Base-by-base conservation (phyloP, 805 yeast genomes). In the Lachancea cidri region DNA sequence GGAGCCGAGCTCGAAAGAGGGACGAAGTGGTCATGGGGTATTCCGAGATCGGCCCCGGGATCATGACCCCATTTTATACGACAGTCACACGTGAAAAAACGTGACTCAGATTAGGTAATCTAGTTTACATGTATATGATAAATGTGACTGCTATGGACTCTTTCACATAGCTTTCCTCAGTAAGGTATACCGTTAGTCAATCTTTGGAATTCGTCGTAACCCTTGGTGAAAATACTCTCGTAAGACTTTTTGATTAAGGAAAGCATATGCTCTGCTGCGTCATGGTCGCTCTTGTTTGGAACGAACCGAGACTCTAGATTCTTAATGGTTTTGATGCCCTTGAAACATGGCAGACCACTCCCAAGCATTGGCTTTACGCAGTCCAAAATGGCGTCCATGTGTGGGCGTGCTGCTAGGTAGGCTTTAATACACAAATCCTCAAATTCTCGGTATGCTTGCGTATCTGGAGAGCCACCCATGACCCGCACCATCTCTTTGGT, bases 161-260 rank as follows among this genome's bases (percentile, higher is more conserved):
- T 24, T n/a, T 7, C 14, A 29, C 33, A n/a, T n/a, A n/a, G n/a
- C n/a, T n/a, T n/a, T n/a, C n/a, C n/a, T 35, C 54, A 89, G 57
- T 89, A 91, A 14, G 98, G 98, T 62, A 93, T 93, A 44, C 99
- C 99, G 56, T 93, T 93, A 29, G 98, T 93, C 50, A 93, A 62
- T 55, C 95, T 73, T 66, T 93, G 99, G 79, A 93, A 93, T 67
- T 89, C 97, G 60, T 93, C 99, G 64, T 93, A 93, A 16, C 96
- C 98, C 58, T 82, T 85, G 27, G 98, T 93, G 57, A 83, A 87
- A 54, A 79, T 67, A 65, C 95, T 84, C 63, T 91, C 98, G 63
- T 79, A 83, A 44, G 94, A 81, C 67, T 82, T 84, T 49, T 71
- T 73, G 47, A 93, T 81, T 65, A 93, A 73, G 2, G 79, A 74